Base-by-base conservation (phyloP, 2,329 filamentous ascomycete species). In the Fusarium duplospermum region DNA sequence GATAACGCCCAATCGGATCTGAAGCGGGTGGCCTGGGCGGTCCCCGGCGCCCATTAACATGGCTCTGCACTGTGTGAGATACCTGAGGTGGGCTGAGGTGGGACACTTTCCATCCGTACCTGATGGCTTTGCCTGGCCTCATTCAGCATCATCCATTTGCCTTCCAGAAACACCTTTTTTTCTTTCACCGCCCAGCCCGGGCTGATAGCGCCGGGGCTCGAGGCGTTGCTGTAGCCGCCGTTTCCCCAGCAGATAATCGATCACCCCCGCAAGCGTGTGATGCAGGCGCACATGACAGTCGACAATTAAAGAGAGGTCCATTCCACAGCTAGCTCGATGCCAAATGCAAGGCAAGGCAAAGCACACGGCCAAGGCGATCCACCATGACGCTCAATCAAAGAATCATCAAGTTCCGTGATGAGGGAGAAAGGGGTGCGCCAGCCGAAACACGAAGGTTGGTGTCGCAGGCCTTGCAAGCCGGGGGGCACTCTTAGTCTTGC, bases 1-100 rank as follows among this genome's bases (percentile, higher is more conserved):
- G 42, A 69, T 60, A 52, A 54, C 62, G 66, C 66, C 77, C 77
- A 78, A 78, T 78, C 77, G 74, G 77, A 78, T 77, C 64, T 47
- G 64, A 58, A 66, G 77, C 75, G 69, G 72, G 56, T 74, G 62
- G 61, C 52, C 65, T 69, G 61, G 56, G 52, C 65, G 61, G 57
- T 70, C 70, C 74, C 61, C 69, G 71, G 64, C 63, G 69, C 38
- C 62, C 71, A 62, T 70, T 62, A 58, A 56, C 70, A 71, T 71
- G 64, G 73, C 66, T 56, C 50, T 75, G 75, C 69, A 78, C 76
- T 76, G 74, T 78, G 75, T 47, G 33, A 45, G 59, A 75, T 77
- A 69, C 64, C 27, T 68, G 62, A 40, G 42, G 61, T 66, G 69
- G 69, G 71, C 71, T 72, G 68, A 74, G 69, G 68, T 64, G 71